Evolutionary conservation across 2,329 filamentous ascomycete genomes (phyloP), one percentile per base, ranked within the genome.

Genomic region (Aspergillus neoniger): DNA sequence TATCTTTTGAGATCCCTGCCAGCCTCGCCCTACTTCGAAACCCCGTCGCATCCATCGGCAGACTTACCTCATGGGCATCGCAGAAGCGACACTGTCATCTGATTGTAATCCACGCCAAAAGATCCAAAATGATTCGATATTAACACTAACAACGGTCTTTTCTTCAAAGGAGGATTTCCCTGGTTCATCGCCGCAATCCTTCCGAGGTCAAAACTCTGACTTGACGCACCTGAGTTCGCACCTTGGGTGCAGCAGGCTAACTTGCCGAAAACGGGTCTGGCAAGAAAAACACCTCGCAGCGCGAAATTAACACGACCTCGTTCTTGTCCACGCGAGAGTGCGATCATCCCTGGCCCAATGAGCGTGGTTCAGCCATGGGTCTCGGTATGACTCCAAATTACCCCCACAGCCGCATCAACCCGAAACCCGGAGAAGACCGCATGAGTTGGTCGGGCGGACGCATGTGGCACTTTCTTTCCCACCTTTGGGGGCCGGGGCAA

Each of bases 321-420:
- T 50, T 50, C 15, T 50, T 15, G 6, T 49, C 23, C 44, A 49
- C 44, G 44, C 44, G 44, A 50, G 25, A 50, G 25, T 50, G 25
- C 23, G 47, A 50, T 50, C 47, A 50, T 50, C 47, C 23, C n/a
- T 17, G 7, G 15, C 10, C 47, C 47, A 50, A 50, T 50, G 15
- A 50, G 47, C 47, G 23, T 12, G 3, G 5, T 23, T 12, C 44
- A 12, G 12, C 25, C 47, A 30, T 17, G 23, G 47, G 23, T 28
- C 47, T n/a, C 47, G 25, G 10, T 30, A n/a, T 50, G 23, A 50
- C 23, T 50, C n/a, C 47, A 30, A 25, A 9, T n/a, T 25, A 25
- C 47, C 47, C 47, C 15, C 47, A 50, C 47, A 50, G 47, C 47
- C 47, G 47, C 47, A 28, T 50, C 47, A 50, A 50, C 47, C 47